A percentile compares a stretch with the other conserved stretches of the same genome.
Evolutionary conservation across 2,329 filamentous ascomycete genomes (phyloP).

Genomic region (Mycosphaerella arachidis): DNA sequence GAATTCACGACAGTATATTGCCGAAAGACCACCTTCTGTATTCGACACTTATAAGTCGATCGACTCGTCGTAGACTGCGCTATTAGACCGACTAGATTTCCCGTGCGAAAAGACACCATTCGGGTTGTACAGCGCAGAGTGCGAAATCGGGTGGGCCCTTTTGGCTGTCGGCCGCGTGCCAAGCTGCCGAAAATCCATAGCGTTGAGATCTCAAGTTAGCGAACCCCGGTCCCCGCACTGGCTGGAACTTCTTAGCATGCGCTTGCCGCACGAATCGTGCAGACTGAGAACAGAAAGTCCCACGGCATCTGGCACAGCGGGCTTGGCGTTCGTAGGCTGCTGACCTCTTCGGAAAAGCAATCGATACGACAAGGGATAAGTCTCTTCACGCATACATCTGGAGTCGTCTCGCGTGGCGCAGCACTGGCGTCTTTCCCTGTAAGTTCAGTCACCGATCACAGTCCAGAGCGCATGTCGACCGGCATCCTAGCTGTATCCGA

Average conservation of each 20-base stretch:
- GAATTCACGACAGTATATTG: too few relatives aligned
- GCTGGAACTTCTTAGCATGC: neutral
- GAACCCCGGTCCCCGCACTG: neutral
- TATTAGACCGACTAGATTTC: too few relatives aligned
- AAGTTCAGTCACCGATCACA: neutral
- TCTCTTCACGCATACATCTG: neutral
- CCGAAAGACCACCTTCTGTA: too few relatives aligned
- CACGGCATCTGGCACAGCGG: neutral
- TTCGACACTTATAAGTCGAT: too few relatives aligned
- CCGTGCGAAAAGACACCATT: too few relatives aligned
- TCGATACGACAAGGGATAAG: neutral
- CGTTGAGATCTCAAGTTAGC: neutral
- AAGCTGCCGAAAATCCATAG: neutral
- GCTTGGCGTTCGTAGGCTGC: neutral
- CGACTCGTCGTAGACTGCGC: too few relatives aligned
- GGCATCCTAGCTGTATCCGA: neutral
- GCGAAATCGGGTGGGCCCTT: too few relatives aligned
- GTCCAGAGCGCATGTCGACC: neutral
- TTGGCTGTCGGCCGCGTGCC: too few relatives aligned
- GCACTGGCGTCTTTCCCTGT: neutral
- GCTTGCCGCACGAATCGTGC: neutral
- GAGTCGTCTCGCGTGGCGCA: neutral
- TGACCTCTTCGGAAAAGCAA: neutral
- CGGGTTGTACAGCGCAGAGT: too few relatives aligned
- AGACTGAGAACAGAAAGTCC: neutral